Percentiles rank a stretch among this genome's conserved stretches.
These are phyloP conservation scores for Limnomonas spitsbergensis DNA, from an alignment of 139 green algal genomes.

Conservation along the genomic window DNA sequence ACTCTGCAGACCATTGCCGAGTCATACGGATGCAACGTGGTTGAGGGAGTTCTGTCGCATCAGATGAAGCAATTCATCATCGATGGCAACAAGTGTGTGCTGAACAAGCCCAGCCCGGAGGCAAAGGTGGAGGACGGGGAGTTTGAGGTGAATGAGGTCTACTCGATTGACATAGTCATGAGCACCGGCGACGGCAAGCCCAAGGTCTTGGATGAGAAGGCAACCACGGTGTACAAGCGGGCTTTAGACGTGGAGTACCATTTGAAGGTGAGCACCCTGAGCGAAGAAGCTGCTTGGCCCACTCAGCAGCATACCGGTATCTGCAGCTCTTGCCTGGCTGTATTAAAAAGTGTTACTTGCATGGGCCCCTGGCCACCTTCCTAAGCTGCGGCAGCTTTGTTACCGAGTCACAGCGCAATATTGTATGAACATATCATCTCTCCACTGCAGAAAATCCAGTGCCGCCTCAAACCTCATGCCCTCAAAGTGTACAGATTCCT, in stretches of 20 bases:
- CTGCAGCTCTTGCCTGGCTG: no score
- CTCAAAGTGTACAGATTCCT: no score
- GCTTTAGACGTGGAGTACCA: conserved; percentile 88
- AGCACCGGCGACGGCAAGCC: conserved; percentile 82
- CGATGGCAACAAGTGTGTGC: conserved; percentile 94
- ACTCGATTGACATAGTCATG: conserved; percentile 95
- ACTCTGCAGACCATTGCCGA: conserved; percentile 76
- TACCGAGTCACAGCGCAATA: no score
- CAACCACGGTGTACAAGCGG: conserved; percentile 97
- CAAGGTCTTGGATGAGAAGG: conserved; percentile 86
- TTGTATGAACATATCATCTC: no score
- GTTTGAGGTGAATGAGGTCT: conserved; percentile 95
- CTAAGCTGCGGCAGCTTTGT: no score
- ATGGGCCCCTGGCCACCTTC: no score
- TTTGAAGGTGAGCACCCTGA: conserved; percentile 84
- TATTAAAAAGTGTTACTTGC: no score
- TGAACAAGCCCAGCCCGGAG: conserved; percentile 83
- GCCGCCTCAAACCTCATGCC: no score
- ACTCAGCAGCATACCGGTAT: no score
- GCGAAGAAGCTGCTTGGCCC: no score
- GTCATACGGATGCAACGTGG: conserved; percentile 83
- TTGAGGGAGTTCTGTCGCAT: conserved; percentile 92
- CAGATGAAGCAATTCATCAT: conserved; percentile 97
- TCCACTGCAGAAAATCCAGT: no score
- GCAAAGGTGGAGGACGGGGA: conserved; percentile 83